Evolutionary conservation across 1,284 basidiomycete genomes (phyloP), one percentile per base, ranked within the genome.

Genomic region (Gastroboletus turbinatus): DNA sequence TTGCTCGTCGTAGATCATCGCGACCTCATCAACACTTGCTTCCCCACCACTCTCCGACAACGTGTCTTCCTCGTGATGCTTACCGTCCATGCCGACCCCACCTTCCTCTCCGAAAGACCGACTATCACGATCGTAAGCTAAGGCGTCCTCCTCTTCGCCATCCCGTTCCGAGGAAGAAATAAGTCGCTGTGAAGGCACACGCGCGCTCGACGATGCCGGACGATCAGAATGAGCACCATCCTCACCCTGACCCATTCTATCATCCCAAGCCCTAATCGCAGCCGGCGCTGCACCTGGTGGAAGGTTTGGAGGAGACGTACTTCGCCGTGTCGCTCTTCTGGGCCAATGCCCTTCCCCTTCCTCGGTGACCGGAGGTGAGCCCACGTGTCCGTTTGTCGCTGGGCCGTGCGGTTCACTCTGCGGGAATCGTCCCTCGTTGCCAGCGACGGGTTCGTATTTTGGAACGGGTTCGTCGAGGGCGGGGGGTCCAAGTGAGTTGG

Each of bases 261-360:
- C 65, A 63, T 73, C 68, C 67, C 68, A 73, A 61, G 63, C 62
- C 55, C 63, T 61, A 54, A 70, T 57, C 36, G 64, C 62, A 38
- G 73, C 70, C 23, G 73, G 74, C 11, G 71, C 73, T 16, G 73
- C 71, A 39, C 74, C 74, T 0, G 67, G 64, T 16, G 74, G 74
- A 52, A 55, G 75, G 62, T 29, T 69, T 32, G 67, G 67, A 25
- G 64, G 67, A 23, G 64, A 64, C 27, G 67, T 68, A 52, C 67
- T 70, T 44, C 69, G 64, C 57, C 67, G 58, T 10, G 63, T 59
- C 14, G 66, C 39, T 56, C 63, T 72, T 66, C 70, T 69, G 11
- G 51, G 40, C 32, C 46, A 46, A 5, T 32, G 45, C 9, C 46
- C 36, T 19, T 68, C 47, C n/a, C 52, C 46, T 63, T 65, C 57